Evolutionary conservation across 306 rosid genomes (phyloP), one percentile per base, ranked within the genome.

Genomic region (Inga leiocalycina): DNA sequence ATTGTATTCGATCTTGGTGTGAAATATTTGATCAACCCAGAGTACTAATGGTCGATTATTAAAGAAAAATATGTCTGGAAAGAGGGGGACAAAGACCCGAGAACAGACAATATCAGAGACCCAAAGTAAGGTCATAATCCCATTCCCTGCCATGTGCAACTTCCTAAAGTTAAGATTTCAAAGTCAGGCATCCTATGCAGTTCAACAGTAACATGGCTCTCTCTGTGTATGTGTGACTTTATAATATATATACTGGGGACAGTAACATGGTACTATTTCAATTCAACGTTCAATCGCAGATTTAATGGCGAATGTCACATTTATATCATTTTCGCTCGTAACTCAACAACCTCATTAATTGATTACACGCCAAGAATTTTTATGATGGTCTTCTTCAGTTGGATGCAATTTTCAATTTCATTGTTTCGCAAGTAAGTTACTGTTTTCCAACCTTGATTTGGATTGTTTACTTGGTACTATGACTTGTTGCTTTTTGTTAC

Each of bases 121-220:
- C 52, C 81, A 84, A 81, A 81, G 86, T 70, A 41, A 20, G 41
- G 85, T 78, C 88, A 80, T 88, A 73, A 66, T 82, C 86, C 30
- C 79, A 52, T 30, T 62, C 86, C 65, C 71, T 80, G 75, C 27
- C 88, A 70, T 86, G 83, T 82, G 85, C 45, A 70, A 8, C 3
- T 44, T 56, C 43, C 75, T 80, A 71, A 86, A 84, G 91, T 76
- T 84, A 88, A 69, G 88, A 88, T 86, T 88, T 88, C 91, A 84
- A 82, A 71, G 85, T 37, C 82, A 5, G 84, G 91, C 78, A 90
- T 90, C 91, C 90, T 74, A 88, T 90, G 91, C 61, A 74, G 61
- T 54, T 79, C 59, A 76, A 79, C 85, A 44, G 49, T 66, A 44
- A 13, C 65, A n/a, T 2, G 65, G 2, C 65, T 57, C 32, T 27